Evolutionary conservation across 352 stramenopile species (phyloP).

Genomic region (Pythium phragmitis): DNA sequence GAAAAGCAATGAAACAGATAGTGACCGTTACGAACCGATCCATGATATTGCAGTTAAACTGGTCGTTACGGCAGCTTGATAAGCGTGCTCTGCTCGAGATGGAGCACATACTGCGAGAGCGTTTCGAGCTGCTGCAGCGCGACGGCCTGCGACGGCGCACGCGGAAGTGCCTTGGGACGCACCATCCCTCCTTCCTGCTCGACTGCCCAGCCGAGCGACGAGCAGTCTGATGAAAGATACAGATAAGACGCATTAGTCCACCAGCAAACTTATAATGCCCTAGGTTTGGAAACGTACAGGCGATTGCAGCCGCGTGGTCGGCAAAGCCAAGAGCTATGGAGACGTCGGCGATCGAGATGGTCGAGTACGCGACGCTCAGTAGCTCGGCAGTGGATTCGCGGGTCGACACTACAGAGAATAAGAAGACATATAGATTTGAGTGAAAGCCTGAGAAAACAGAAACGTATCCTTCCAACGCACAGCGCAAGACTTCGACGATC

Average conservation of each 20-base stretch:
- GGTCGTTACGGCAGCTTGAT: conserved; percentile 45
- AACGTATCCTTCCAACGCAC: conserved; percentile 28
- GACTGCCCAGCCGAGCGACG: conserved; percentile 49
- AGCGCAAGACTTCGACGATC: conserved; percentile 45
- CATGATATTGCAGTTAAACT: neutral
- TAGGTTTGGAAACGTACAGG: conserved; percentile 35
- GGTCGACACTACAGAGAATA: conserved; percentile 38
- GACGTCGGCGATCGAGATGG: conserved; percentile 47
- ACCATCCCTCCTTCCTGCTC: conserved; percentile 36
- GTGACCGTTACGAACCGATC: neutral
- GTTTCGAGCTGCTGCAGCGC: conserved; percentile 65
- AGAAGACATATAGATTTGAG: neutral
- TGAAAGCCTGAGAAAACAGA: neutral
- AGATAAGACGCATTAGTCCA: neutral
- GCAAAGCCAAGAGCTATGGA: conserved; percentile 49
- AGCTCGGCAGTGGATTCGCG: conserved; percentile 48
- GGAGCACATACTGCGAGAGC: conserved; percentile 63
- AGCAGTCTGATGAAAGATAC: conserved; percentile 39
- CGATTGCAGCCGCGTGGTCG: conserved; percentile 37
- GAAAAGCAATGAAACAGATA: conserved; percentile 7
- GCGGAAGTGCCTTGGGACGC: conserved; percentile 40
- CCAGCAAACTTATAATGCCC: neutral
- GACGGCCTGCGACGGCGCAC: conserved; percentile 22
- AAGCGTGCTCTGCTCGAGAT: conserved; percentile 71
- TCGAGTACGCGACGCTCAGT: conserved; percentile 63